phyloP scores from a whole-genome alignment of 352 stramenopile genomes.

The Pythium phragmitis region DNA sequence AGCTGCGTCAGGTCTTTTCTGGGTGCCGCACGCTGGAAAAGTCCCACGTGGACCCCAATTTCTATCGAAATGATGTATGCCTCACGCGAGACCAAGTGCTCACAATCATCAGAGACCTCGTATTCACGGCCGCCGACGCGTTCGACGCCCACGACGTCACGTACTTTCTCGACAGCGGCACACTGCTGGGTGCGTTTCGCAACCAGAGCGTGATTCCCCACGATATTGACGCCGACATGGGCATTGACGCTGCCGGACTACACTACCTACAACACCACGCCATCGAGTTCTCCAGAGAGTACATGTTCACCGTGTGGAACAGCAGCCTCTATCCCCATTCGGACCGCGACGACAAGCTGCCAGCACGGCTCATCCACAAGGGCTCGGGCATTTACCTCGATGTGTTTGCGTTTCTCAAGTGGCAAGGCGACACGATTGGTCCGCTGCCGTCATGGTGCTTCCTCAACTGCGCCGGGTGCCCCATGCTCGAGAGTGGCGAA shows the following conservation, averaged over 20 bases:
- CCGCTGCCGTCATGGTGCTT: constrained; percentile 25
- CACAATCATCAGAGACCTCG: constrained; percentile 29
- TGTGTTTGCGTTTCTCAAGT: constrained; percentile 32
- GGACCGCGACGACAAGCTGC: constrained; percentile 27
- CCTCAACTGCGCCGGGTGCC: constrained; percentile 25
- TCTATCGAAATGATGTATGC: constrained; percentile 14
- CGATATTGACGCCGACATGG: constrained; percentile 35
- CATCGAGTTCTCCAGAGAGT: constrained; percentile 18
- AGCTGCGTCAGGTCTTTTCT: background rate
- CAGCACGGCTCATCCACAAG: constrained; percentile 24
- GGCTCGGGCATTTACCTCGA: constrained; percentile 31
- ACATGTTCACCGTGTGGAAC: constrained; percentile 28
- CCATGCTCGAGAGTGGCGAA: background rate
- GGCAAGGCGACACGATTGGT: constrained; percentile 7
- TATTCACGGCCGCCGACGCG: constrained; percentile 12
- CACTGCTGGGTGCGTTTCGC: constrained; percentile 33
- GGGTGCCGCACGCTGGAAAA: constrained; percentile 20
- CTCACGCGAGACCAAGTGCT: constrained; percentile 21
- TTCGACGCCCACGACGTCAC: constrained; percentile 29
- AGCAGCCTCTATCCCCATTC: constrained; percentile 19
- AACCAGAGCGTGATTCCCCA: constrained; percentile 28
- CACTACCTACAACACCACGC: constrained; percentile 7
- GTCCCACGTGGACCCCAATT: constrained; percentile 19
- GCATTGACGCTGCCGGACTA: constrained; percentile 22
- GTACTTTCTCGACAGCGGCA: constrained; percentile 38